Evolutionary conservation across 495 filamentous ascomycete genomes (phyloP), one percentile per base, ranked within the genome.

Genomic region (Trichoderma virens): DNA sequence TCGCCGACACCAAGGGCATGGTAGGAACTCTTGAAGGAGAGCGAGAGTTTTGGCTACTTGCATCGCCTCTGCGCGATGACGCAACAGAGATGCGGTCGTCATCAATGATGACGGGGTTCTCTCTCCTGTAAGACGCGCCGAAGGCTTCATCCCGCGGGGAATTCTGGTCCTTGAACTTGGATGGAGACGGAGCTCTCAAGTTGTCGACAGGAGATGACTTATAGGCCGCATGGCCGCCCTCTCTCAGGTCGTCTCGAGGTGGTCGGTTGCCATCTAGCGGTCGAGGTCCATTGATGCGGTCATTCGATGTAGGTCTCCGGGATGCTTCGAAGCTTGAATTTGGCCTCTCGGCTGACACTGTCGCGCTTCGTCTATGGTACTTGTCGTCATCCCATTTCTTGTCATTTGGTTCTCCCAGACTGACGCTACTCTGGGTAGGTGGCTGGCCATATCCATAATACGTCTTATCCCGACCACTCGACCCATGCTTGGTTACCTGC

Each of bases 401-500:
- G 7, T 56, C 51, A n/a, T 13, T 30, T 30, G 51, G 1, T 13
- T 56, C 51, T 0, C 51, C 25, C 51, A 56, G 27, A 25, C 51
- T 56, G 11, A 27, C 51, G 51, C 51, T 56, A 18, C 51, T 56
- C 3, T 56, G 51, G 23, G 51, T 56, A 8, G 51, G 51, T 13
- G 51, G 13, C 14, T 30, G 23, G 3, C 20, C 45, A 27, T 32
- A 38, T 20, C 35, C 62, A 23, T 60, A 2, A 31, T 65, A 65
- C 3, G n/a, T 30, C 56, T 60, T 30, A 2, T 65, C 63, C 5
- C 63, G 63, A 9, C 63, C 31, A 5, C 20, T 31, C 13, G 51
- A 18, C 5, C 43, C 43, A 34, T 65, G 51, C 35, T 65, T 60
- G 23, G 27, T 60, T 1, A 60, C 39, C 34, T 65, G 27, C 8